Conservation (phyloP, 768 basidiomycete genomes). For the Pleurotus sapidus region DNA sequence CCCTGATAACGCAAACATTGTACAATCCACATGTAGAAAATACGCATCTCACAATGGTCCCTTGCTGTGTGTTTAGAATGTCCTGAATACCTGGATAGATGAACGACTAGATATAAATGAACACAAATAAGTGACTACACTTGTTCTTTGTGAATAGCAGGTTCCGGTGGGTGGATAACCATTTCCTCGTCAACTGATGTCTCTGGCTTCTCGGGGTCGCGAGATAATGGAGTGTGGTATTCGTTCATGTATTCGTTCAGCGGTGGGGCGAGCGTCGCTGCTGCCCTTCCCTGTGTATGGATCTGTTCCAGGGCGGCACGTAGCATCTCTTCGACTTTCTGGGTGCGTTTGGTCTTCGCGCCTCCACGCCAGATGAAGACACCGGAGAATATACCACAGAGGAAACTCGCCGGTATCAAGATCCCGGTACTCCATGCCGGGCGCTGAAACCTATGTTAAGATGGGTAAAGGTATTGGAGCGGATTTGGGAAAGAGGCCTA, state of each 20-base stretch:
- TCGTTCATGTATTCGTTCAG: background rate
- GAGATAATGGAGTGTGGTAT: background rate
- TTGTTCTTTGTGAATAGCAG: background rate
- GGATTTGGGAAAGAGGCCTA: constrained; percentile 18
- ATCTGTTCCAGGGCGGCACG: constrained; percentile 37
- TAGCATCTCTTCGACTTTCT: constrained; percentile 60
- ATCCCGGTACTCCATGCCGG: constrained; percentile 67
- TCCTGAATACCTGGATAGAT: background rate
- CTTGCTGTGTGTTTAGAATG: background rate
- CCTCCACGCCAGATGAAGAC: constrained; percentile 76
- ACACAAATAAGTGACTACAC: background rate
- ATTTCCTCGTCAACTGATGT: background rate
- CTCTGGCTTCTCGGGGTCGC: background rate
- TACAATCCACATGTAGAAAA: constrained; percentile 20
- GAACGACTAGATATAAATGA: background rate
- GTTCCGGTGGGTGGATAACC: background rate
- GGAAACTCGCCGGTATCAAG: constrained; percentile 71
- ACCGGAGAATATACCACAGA: constrained; percentile 74
- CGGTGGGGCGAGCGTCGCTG: background rate
- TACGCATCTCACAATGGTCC: background rate
- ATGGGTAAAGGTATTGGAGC: background rate
- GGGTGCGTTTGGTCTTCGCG: constrained; percentile 62
- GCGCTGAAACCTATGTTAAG: constrained; percentile 45
- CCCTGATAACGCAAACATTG: constrained; percentile 29
- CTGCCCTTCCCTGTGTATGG: background rate